Evolutionary conservation across 306 rosid species (phyloP).

Genomic region (Cyamopsis tetragonoloba): DNA sequence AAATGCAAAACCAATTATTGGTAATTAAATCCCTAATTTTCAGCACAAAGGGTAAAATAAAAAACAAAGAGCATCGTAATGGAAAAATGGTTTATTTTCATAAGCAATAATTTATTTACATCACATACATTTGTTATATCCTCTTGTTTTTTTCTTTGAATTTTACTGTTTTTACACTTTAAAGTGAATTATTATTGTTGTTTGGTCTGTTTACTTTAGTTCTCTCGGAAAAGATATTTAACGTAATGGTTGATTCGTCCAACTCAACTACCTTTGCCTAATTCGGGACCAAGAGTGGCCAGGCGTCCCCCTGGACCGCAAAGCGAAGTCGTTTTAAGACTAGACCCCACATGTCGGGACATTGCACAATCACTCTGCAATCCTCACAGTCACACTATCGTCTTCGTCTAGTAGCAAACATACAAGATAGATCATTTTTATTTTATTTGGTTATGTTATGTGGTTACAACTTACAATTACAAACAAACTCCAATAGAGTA

Average conservation of each 20-base stretch:
- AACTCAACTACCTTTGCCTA: slow-evolving; percentile 34
- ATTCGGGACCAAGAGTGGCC: slow-evolving; percentile 30
- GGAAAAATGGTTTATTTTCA: not conserved
- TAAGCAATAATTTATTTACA: no score
- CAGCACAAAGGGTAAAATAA: not conserved
- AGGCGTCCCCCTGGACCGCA: slow-evolving; percentile 52
- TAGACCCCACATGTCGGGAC: slow-evolving; percentile 78
- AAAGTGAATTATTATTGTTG: no score
- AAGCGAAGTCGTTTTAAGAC: slow-evolving; percentile 33
- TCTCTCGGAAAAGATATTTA: not conserved
- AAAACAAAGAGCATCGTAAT: not conserved
- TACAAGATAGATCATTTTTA: no score
- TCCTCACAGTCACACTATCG: no score
- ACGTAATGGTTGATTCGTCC: slow-evolving; percentile 1
- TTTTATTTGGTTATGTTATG: slow-evolving; percentile 22
- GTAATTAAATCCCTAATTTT: not conserved
- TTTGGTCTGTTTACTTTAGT: no score
- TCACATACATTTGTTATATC: no score
- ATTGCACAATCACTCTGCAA: slow-evolving; percentile 40
- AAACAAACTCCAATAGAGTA: slow-evolving; percentile 21
- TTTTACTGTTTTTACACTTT: no score
- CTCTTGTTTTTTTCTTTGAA: no score
- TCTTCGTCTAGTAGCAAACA: slow-evolving; percentile 23
- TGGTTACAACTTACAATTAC: no score
- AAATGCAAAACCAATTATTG: slow-evolving; percentile 12